Conservation (phyloP, 1,284 basidiomycete genomes). For the Fereydounia khargensis region DNA sequence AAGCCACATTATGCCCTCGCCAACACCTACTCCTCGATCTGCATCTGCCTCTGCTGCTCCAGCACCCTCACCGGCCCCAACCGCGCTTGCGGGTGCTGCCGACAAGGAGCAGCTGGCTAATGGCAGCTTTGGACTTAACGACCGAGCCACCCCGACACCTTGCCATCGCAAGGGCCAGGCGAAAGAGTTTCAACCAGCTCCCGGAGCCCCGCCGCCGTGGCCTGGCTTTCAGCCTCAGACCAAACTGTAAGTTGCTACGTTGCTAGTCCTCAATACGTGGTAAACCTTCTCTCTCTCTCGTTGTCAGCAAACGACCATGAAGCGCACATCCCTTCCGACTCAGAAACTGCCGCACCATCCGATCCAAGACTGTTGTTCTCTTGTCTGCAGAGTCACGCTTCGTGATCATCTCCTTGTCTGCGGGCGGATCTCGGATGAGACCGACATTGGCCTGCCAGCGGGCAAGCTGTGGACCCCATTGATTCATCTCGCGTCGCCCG, state of each 20-base stretch:
- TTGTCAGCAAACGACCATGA: background rate
- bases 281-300: too few species aligned
- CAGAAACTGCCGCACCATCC: slow-evolving; percentile 1
- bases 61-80: background rate
- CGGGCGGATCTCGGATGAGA: too few species aligned
- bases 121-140: background rate
- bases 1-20: too few species aligned
- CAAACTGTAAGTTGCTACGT: too few species aligned
- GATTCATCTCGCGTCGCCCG: too few species aligned
- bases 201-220: background rate
- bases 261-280: too few species aligned
- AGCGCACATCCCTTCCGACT: background rate
- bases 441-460: too few species aligned
- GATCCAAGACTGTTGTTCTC: background rate
- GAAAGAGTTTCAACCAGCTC: slow-evolving; percentile 1
- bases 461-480: too few species aligned
- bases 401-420: too few species aligned
- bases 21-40: too few species aligned
- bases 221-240: background rate
- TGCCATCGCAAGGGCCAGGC: slow-evolving; percentile 1
- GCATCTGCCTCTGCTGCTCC: too few species aligned
- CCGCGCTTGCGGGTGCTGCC: background rate
- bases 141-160: slow-evolving; percentile 1
- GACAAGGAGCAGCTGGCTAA: slow-evolving; percentile 2
- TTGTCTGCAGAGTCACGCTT: too few species aligned